These are phyloP conservation scores for Ceriops decandra DNA, from an alignment of 345 rosid genomes.

Conservation along the genomic window DNA sequence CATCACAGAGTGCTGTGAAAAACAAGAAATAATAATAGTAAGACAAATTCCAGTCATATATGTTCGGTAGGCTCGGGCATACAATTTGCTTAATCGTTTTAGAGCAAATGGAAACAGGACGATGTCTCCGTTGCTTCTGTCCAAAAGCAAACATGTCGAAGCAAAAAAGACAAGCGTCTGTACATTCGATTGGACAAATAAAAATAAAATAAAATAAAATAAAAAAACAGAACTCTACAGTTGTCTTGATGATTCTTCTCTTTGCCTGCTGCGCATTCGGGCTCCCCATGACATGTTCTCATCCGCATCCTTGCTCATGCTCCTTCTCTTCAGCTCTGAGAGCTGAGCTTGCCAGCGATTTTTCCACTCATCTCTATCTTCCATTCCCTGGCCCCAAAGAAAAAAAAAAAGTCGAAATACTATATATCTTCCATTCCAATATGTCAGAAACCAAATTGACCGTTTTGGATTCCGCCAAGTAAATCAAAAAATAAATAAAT, in stretches of 20 bases:
- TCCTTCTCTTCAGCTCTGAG: conserved; percentile 75
- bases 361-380: conserved; percentile 22
- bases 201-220: not conserved
- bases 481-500: too few relatives aligned
- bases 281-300: conserved; percentile 86
- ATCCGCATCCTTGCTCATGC: conserved; percentile 47
- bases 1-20: too few relatives aligned
- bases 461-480: too few relatives aligned
- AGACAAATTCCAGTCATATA: too few relatives aligned
- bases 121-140: not conserved
- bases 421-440: too few relatives aligned
- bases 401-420: not conserved
- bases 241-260: conserved; percentile 26
- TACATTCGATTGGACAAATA: not conserved
- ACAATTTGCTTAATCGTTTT: not conserved
- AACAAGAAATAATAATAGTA: too few relatives aligned
- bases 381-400: conserved; percentile 18
- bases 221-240: conserved; percentile 13
- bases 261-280: conserved; percentile 68
- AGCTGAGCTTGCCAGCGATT: conserved; percentile 52
- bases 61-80: not conserved
- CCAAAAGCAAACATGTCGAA: not conserved
- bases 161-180: not conserved
- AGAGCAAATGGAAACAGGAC: not conserved
- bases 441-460: too few relatives aligned